These are phyloP conservation scores for Grosmannia huntii DNA, from an alignment of 2,329 filamentous ascomycete species.

Conservation along the genomic window DNA sequence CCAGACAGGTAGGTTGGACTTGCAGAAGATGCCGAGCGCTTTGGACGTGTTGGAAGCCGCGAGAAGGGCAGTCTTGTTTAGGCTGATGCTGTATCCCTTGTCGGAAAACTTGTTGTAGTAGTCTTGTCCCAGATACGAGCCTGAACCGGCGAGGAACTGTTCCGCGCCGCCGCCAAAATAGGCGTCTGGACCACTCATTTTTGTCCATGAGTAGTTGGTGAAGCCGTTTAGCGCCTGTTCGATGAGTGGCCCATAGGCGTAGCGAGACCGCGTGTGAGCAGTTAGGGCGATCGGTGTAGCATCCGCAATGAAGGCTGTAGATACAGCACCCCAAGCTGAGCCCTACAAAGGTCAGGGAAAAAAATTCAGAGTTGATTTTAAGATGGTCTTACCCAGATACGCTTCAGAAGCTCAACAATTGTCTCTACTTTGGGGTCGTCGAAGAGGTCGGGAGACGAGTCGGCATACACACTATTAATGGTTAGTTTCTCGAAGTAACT, in stretches of 20 bases:
- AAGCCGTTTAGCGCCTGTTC: constrained; percentile 66
- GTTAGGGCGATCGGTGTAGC: constrained; percentile 68
- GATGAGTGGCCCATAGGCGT: constrained; percentile 57
- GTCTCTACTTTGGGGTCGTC: constrained; percentile 83
- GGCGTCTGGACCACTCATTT: constrained; percentile 62
- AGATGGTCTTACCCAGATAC: constrained; percentile 44
- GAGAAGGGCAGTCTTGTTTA: constrained; percentile 61
- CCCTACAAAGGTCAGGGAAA: constrained; percentile 18
- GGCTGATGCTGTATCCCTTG: constrained; percentile 56
- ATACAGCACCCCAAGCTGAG: constrained; percentile 53
- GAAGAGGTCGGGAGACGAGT: constrained; percentile 59
- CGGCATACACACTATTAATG: constrained; percentile 49
- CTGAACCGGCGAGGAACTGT: constrained; percentile 56
- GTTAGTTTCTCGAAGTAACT: neutral
- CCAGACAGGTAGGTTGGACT: constrained; percentile 68
- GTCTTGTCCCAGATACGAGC: constrained; percentile 56
- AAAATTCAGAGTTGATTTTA: constrained; percentile 13
- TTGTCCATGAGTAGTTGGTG: constrained; percentile 70
- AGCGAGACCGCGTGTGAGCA: constrained; percentile 59
- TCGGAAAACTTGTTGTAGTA: constrained; percentile 69
- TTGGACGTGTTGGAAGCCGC: constrained; percentile 43
- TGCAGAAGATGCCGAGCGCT: constrained; percentile 67
- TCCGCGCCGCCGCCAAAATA: constrained; percentile 75
- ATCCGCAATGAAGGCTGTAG: constrained; percentile 71
- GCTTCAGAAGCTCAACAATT: constrained; percentile 64